Evolutionary conservation across 352 stramenopile genomes (phyloP), one percentile per base, ranked within the genome.

Genomic region (Globisporangium lucens): DNA sequence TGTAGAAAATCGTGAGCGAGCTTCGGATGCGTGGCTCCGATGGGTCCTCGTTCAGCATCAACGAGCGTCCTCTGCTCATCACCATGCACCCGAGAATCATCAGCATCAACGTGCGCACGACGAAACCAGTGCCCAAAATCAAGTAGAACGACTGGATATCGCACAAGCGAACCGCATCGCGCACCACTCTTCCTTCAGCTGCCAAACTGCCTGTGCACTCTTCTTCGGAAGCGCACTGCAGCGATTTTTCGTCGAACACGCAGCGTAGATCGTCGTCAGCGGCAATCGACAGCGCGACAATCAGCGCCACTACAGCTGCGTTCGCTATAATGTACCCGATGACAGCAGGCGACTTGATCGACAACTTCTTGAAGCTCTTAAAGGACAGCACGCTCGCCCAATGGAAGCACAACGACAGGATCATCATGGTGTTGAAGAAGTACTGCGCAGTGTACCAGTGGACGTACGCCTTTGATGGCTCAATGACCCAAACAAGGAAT

Each of bases 291-390:
- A 85, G 86, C 13, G 79, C 64, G 20, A 94, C 68, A 58, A 96
- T 89, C 43, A 90, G 87, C 2, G 75, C 78, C 9, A 93, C 43
- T 17, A 96, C 81, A 20, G 80, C 79, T 17, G 65, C 66, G 65
- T 91, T 92, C 53, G 88, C 79, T 43, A 85, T 66, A 3, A 92
- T 58, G 70, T 91, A 96, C 4, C 75, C 73, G 59, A 94, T 59
- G n/a, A 94, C 80, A 2, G 89, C 86, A 1, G 88, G 86, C 3
- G 86, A 94, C 60, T 82, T 96, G 52, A 87, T 80, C 7, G 74
- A 92, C 47, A 96, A 72, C 70, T 96, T 96, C 69, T 94, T 94
- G 66, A 96, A 96, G 46, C 80, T 86, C 72, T 93, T 91, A 71
- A 94, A 92, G 13, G 86, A 89, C 15, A 96, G 70, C 12, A 95